Percentiles rank a stretch among this genome's conserved stretches.
Conservation (phyloP, 2,329 filamentous ascomycete species). For the Epichloe amarillans region DNA sequence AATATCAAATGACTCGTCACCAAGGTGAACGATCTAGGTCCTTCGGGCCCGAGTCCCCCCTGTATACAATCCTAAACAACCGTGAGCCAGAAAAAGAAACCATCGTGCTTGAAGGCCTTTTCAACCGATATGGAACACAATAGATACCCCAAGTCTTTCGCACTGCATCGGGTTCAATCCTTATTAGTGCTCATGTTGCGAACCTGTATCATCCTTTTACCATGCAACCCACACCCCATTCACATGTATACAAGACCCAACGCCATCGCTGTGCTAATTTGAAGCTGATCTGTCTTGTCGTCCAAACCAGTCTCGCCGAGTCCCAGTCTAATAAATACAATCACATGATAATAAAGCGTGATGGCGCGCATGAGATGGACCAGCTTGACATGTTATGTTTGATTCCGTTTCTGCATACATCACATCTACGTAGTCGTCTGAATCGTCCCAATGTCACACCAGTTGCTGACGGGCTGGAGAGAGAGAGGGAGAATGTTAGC, state of each 20-base stretch:
- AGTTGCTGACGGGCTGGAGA: constrained; percentile 47
- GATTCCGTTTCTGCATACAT: background rate
- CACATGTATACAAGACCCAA: constrained; percentile 8
- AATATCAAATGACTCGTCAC: background rate
- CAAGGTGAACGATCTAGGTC: background rate
- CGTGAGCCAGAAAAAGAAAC: background rate
- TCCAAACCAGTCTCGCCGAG: constrained; percentile 5
- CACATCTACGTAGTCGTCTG: constrained; percentile 5
- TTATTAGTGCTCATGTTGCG: background rate
- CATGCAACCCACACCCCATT: background rate
- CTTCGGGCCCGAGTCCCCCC: background rate
- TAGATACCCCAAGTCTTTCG: too few relatives aligned
- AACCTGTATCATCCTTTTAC: background rate
- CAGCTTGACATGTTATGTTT: background rate
- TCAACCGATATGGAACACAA: too few relatives aligned
- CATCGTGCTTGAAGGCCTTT: too few relatives aligned
- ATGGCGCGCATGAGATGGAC: background rate
- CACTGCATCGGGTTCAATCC: background rate
- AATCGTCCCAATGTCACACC: constrained; percentile 44
- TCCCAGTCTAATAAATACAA: background rate
- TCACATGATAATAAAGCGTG: background rate
- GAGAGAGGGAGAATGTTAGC: background rate
- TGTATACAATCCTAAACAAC: background rate
- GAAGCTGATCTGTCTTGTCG: constrained; percentile 4
- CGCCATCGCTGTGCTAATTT: constrained; percentile 22